Evolutionary conservation across 2,329 filamentous ascomycete genomes (phyloP), one percentile per base, ranked within the genome.

Genomic region (Cryphonectria japonica): DNA sequence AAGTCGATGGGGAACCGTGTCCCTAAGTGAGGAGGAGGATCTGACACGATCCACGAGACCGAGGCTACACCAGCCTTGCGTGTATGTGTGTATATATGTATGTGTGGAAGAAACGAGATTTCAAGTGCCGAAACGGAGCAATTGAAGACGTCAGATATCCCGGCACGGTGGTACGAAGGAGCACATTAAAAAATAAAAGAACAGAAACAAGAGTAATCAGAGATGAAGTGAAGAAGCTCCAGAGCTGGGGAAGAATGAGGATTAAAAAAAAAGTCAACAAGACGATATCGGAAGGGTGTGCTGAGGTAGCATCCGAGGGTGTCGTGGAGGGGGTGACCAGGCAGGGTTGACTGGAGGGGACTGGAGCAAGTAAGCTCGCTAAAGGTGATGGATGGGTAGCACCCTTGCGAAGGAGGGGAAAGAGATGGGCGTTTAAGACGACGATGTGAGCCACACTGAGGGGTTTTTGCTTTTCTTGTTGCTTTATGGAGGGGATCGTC

Each of bases 21-120:
- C 43, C 26, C 59, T 37, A 65, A 46, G 32, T 37, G 26, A 57
- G 32, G 34, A 66, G 14, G 14, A 39, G 37, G 67, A 46, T 43
- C n/a, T 29, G 61, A 50, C 22, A 59, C 3, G 69, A 75, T 77
- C 73, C 70, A 73, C 57, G 66, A 29, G 71, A 68, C 72, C 68
- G 73, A 57, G 66, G 57, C 57, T 74, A 67, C 57, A 43, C 62
- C 72, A 69, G 62, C 63, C 62, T 70, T 70, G 68, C 67, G 61
- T 72, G 67, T 67, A 61, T 66, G 66, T n/a, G 46, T 69, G 59
- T 71, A 67, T 67, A 61, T 65, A 50, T 67, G 61, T 71, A 67
- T 67, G 63, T 65, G 63, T 39, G 37, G 11, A 39, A 62, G 50
- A n/a, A 26, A 62, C 69, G 34, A 52, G 59, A 60, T n/a, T 26